These are phyloP conservation scores for Coelastrella sp. DNA, from an alignment of 139 green algal genomes.

Conservation along the genomic window DNA sequence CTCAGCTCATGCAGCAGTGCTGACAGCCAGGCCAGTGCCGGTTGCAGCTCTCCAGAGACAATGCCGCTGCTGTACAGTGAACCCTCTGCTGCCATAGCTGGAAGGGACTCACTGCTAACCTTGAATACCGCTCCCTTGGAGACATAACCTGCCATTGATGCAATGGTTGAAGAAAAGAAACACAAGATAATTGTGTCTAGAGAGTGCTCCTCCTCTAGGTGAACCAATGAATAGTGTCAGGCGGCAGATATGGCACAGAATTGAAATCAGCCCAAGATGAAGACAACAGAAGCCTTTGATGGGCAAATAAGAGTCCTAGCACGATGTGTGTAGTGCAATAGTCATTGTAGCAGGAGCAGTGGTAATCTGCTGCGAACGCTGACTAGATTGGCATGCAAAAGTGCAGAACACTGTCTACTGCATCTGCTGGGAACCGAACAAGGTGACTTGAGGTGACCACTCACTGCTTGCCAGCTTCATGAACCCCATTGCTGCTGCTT, in stretches of 20 bases:
- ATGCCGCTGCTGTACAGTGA: conserved; percentile 24
- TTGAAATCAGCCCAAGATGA: no score
- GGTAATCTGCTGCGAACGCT: no score
- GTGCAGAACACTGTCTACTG: background rate
- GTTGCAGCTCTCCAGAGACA: conserved; percentile 41
- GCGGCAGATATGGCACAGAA: no score
- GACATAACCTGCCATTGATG: conserved; percentile 23
- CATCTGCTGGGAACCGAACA: no score
- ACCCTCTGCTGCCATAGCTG: conserved; percentile 12
- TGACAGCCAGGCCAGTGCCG: conserved; percentile 21
- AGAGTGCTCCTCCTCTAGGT: background rate
- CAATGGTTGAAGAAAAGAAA: background rate
- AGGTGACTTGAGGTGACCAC: background rate
- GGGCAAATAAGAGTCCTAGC: no score
- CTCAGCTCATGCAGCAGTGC: no score
- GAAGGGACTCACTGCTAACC: conserved; percentile 22
- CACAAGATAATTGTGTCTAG: background rate
- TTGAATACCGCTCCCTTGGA: conserved; percentile 28
- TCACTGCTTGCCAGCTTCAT: conserved; percentile 31
- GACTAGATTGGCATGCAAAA: background rate
- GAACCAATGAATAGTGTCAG: no score
- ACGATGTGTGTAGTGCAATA: no score
- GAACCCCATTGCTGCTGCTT: conserved; percentile 40
- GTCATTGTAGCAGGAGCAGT: no score
- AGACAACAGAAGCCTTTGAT: no score